Conservation (phyloP, 148 eudicot genomes). For the Fagopyrum tataricum region DNA sequence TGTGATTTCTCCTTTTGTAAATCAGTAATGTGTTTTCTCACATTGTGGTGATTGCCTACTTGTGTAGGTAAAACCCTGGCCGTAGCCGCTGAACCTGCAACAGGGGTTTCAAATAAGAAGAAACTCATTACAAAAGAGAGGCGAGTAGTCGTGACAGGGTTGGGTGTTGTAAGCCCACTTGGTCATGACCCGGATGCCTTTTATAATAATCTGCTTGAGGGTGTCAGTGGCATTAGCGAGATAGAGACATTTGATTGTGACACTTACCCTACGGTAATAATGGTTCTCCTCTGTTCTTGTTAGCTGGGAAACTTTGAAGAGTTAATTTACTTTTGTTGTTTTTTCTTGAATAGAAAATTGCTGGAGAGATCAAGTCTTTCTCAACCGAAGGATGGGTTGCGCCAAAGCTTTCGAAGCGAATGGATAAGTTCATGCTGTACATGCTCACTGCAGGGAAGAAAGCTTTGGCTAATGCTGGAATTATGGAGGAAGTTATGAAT, state of each 20-base stretch:
- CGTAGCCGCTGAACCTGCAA: slow-evolving; percentile 54
- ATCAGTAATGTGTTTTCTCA: background rate
- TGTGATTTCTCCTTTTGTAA: no score
- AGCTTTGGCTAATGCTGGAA: slow-evolving; percentile 63
- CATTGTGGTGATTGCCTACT: slow-evolving; percentile 11
- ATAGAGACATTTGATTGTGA: slow-evolving; percentile 85
- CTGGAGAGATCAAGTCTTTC: slow-evolving; percentile 90
- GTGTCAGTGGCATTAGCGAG: slow-evolving; percentile 85
- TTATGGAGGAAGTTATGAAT: slow-evolving; percentile 26
- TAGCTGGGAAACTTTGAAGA: background rate
- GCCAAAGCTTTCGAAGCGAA: slow-evolving; percentile 79
- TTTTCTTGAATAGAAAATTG: slow-evolving; percentile 57
- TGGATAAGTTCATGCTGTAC: slow-evolving; percentile 97
- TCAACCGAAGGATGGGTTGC: slow-evolving; percentile 85
- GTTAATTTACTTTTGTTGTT: slow-evolving; percentile 7
- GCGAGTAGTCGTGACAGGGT: slow-evolving; percentile 89
- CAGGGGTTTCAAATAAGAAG: slow-evolving; percentile 39
- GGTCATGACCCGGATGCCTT: slow-evolving; percentile 73
- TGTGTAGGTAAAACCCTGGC: slow-evolving; percentile 59
- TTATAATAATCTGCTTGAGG: slow-evolving; percentile 85
- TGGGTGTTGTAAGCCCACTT: slow-evolving; percentile 83
- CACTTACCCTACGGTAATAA: slow-evolving; percentile 57
- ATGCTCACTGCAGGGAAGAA: slow-evolving; percentile 96
- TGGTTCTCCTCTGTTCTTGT: background rate
- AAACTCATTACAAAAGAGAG: slow-evolving; percentile 52